Evolutionary conservation across 2,329 filamentous ascomycete species (phyloP).

Genomic region (Thelonectria blattea): DNA sequence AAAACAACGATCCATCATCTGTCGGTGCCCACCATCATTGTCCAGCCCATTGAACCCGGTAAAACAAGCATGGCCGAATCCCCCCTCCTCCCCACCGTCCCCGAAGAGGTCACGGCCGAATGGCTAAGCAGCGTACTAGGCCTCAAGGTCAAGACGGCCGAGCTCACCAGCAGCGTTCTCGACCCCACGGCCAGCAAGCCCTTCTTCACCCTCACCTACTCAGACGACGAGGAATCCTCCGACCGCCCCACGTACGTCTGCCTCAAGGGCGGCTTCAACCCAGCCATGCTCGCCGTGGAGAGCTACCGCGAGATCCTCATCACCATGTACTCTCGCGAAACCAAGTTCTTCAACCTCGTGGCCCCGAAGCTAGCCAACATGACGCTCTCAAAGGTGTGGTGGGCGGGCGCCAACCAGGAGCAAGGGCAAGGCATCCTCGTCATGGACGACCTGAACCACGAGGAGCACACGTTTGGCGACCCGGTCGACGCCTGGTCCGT

Average conservation of each 20-base stretch:
- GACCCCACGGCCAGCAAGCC: slow-evolving; percentile 1
- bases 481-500: slow-evolving; percentile 5
- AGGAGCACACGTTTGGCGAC: slow-evolving; percentile 15
- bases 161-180: neutral
- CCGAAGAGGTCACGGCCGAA: neutral
- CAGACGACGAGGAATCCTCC: neutral
- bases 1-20: neutral
- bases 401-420: slow-evolving; percentile 2
- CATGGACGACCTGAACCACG: slow-evolving; percentile 16
- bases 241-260: neutral
- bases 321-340: slow-evolving; percentile 1
- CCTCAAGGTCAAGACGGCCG: neutral
- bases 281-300: slow-evolving; percentile 1
- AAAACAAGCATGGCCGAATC: neutral
- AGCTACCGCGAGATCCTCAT: neutral
- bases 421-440: slow-evolving; percentile 20
- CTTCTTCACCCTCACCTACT: neutral
- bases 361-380: slow-evolving; percentile 4
- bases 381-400: slow-evolving; percentile 5
- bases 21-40: neutral
- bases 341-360: slow-evolving; percentile 6
- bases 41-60: neutral
- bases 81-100: neutral
- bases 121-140: neutral
- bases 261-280: slow-evolving; percentile 6